Percentiles rank a stretch among this genome's conserved stretches.
phyloP scores from a whole-genome alignment of 2,329 filamentous ascomycete genomes.

The Diplodia scrobiculata region DNA sequence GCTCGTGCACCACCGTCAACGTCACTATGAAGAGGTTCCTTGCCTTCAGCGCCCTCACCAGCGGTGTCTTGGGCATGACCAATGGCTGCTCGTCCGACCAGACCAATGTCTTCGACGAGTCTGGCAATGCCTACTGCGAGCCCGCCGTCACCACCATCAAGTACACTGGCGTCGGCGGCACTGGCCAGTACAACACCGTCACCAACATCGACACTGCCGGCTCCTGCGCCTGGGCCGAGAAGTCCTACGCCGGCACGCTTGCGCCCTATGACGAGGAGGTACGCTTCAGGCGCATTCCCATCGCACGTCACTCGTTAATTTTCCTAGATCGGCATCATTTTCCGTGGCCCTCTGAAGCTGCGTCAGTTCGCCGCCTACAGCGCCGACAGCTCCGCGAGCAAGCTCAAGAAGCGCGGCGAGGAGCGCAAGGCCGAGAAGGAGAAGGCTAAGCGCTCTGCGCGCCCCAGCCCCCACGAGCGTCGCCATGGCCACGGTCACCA shows the following conservation, averaged over 20 bases:
- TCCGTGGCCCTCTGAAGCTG: slow-evolving; percentile 69
- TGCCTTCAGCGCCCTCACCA: slow-evolving; percentile 18
- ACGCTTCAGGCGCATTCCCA: slow-evolving; percentile 39
- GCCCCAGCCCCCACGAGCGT: slow-evolving; percentile 33
- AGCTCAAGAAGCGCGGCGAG: slow-evolving; percentile 29
- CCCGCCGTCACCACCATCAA: slow-evolving; percentile 63
- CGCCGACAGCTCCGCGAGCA: slow-evolving; percentile 43
- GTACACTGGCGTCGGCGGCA: slow-evolving; percentile 63
- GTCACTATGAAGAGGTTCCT: slow-evolving; percentile 18
- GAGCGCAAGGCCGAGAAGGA: slow-evolving; percentile 39
- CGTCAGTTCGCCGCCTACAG: slow-evolving; percentile 71
- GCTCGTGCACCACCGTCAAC: neutral
- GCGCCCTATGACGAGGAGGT: slow-evolving; percentile 72
- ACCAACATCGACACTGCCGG: slow-evolving; percentile 61
- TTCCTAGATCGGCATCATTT: slow-evolving; percentile 67
- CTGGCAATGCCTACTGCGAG: slow-evolving; percentile 65
- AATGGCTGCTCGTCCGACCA: slow-evolving; percentile 19
- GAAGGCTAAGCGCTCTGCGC: slow-evolving; percentile 33
- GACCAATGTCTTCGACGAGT: slow-evolving; percentile 22
- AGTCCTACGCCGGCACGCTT: slow-evolving; percentile 61
- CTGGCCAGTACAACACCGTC: slow-evolving; percentile 67
- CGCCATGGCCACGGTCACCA: slow-evolving; percentile 53
- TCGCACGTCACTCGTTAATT: neutral
- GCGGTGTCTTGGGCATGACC: slow-evolving; percentile 3
- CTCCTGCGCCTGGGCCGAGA: slow-evolving; percentile 57